Percentiles rank a stretch among this genome's conserved stretches.
phyloP scores from a whole-genome alignment of 2,329 filamentous ascomycete species.

The Cladosporium colombiae region DNA sequence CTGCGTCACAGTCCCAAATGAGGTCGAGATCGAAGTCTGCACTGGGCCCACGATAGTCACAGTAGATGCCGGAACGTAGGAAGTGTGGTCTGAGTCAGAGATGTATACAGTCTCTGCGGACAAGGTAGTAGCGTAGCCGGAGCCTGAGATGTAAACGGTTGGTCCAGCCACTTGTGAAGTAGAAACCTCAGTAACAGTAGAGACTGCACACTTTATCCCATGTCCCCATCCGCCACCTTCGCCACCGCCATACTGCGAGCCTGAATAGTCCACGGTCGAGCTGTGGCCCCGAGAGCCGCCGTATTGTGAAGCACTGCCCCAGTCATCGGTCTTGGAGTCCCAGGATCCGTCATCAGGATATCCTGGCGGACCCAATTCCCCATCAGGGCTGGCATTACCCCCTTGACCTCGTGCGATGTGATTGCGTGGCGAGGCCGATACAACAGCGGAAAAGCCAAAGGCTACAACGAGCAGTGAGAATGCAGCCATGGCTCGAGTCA shows the following conservation, averaged over 20 bases:
- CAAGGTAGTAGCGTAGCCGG: not conserved
- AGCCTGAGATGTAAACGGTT: not conserved
- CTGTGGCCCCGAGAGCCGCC: constrained; percentile 1
- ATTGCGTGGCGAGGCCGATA: constrained; percentile 4
- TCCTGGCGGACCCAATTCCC: not conserved
- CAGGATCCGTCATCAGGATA: constrained; percentile 1
- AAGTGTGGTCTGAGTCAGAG: constrained; percentile 8
- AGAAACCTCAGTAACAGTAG: constrained; percentile 1
- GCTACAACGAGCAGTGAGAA: not conserved
- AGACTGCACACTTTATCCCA: not conserved
- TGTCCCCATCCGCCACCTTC: not conserved
- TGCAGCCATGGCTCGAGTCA: not conserved
- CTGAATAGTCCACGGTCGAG: not conserved
- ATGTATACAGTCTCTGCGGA: not conserved
- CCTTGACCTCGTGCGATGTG: not conserved
- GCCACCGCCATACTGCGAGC: not conserved
- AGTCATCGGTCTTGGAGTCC: not conserved
- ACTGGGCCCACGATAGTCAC: not conserved
- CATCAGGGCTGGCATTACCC: not conserved
- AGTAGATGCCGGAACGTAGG: constrained; percentile 7
- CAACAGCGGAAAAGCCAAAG: not conserved
- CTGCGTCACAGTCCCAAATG: not conserved
- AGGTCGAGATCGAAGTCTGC: not conserved
- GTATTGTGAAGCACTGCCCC: not conserved
- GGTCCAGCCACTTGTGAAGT: not conserved